A percentile compares a stretch with the other conserved stretches of the same genome.
Conservation (phyloP, 805 yeast species). For the Maudiozyma bulderi region DNA sequence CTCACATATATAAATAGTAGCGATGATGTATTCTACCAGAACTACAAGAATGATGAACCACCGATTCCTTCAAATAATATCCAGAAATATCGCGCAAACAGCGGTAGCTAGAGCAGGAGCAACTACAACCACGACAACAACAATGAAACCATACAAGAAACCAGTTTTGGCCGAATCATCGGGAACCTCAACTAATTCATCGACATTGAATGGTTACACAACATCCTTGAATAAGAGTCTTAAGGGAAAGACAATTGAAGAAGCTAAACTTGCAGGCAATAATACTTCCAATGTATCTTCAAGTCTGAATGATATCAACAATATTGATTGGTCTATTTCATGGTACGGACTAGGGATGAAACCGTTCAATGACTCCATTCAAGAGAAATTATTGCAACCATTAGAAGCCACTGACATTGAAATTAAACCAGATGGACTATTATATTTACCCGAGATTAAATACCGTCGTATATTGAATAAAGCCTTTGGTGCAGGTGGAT, state of each 20-base stretch:
- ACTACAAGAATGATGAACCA: no score
- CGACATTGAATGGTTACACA: not conserved
- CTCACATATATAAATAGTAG: no score
- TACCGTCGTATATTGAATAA: slow-evolving; percentile 79
- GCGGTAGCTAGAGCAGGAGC: no score
- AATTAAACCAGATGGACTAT: slow-evolving; percentile 88
- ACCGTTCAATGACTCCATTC: slow-evolving; percentile 59
- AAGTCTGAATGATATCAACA: not conserved
- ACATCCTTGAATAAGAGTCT: not conserved
- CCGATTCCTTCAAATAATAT: no score
- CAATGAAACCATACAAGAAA: no score
- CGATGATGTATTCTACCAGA: no score
- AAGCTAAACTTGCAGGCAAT: not conserved
- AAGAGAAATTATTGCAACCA: slow-evolving; percentile 50
- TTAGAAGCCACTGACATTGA: slow-evolving; percentile 72
- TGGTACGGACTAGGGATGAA: slow-evolving; percentile 76
- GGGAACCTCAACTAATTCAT: not conserved
- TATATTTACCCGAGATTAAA: slow-evolving; percentile 90
- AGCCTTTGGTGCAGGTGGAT: slow-evolving; percentile 97
- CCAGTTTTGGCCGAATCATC: no score
- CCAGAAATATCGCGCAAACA: no score
- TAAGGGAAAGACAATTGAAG: not conserved
- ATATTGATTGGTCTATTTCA: slow-evolving; percentile 71
- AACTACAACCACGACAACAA: no score
- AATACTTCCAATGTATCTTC: not conserved